Evolutionary conservation across 495 filamentous ascomycete genomes (phyloP), one percentile per base, ranked within the genome.

Genomic region (Daldinia childiae): DNA sequence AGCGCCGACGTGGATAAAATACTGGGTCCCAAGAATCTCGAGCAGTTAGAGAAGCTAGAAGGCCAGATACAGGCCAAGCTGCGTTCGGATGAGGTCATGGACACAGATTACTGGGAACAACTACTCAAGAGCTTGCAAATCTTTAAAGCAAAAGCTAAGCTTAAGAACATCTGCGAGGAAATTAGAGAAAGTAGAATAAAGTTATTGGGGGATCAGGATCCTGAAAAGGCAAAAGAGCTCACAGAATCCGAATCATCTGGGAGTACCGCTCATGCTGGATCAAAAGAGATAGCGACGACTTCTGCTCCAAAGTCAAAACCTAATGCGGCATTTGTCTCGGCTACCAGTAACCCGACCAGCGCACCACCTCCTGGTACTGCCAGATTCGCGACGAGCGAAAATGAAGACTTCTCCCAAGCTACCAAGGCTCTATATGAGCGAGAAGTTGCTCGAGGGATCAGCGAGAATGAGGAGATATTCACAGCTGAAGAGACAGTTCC

Each of bases 71-170:
- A 86, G 69, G 82, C 82, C 8, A 99, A 98, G 79, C 79, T 99
- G 41, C 85, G 90, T 45, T 95, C 93, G 12, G 90, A 97, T 69
- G 94, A 98, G 77, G 91, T 92, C 9, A 93, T 98, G 74, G 96
- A 99, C 82, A 92, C 91, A 4, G 95, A 99, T 78, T 99, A 98
- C 78, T 99, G 95, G 95, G 93, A 97, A 71, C 92, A 96, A 74
- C 86, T 99, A 2, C 84, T 98, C 54, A 88, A 90, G 69, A 97
- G 91, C 75, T 81, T 99, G 43, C 83, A 90, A 14, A 89, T 97
- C 3, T 97, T 91, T 89, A 98, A 98, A 80, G 93, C 95, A 5
- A 93, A 92, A 75, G 93, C 95, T 2, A 92, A 91, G 73, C 80
- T 99, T 36, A 90, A 91, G 79, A 89, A 89, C 50, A 88, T 98